phyloP scores from a whole-genome alignment of 139 green algal species.

The Chloropicon primus region DNA sequence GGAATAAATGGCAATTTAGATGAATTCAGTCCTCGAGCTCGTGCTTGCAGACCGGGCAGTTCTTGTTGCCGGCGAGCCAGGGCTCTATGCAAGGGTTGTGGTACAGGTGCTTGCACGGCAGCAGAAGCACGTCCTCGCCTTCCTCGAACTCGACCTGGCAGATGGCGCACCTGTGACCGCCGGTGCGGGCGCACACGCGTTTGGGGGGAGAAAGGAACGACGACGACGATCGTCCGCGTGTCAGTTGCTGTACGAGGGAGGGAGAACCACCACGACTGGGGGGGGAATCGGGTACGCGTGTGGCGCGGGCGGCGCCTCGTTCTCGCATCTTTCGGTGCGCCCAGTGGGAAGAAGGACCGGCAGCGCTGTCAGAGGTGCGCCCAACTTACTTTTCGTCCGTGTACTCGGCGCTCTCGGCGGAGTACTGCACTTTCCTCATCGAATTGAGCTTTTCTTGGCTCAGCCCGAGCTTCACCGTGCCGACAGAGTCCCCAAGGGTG shows the following conservation, averaged over 20 bases:
- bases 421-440: not conserved
- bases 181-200: no score
- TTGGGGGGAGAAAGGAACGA: no score
- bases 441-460: not conserved
- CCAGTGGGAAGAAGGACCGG: no score
- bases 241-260: no score
- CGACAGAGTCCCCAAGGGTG: not conserved
- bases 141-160: not conserved
- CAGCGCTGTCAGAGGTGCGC: no score
- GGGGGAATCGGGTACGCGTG: no score
- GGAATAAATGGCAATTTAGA: no score
- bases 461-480: not conserved
- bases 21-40: not conserved
- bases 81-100: not conserved
- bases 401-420: not conserved
- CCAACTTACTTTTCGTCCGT: not conserved
- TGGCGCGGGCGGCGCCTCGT: no score
- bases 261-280: no score
- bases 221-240: no score
- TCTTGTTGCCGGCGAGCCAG: not conserved
- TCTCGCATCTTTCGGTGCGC: no score
- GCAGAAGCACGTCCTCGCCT: not conserved
- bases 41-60: not conserved
- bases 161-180: not conserved
- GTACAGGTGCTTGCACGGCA: not conserved